Conservation (phyloP, 129 eudicot species). For the Tagetes erecta region DNA sequence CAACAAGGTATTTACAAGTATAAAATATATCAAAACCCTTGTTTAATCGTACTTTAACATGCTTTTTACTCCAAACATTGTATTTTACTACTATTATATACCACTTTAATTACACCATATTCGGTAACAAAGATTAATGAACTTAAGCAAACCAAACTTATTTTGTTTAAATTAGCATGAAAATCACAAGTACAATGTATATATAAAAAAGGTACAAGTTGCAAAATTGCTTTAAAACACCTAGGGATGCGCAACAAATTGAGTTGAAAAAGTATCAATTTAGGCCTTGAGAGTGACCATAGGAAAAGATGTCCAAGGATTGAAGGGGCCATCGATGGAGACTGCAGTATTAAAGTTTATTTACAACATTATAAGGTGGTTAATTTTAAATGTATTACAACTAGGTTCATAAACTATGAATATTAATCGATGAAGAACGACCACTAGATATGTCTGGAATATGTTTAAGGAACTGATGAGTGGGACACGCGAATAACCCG, state of each 20-base stretch:
- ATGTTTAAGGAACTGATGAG: too few species aligned
- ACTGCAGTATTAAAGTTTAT: not conserved
- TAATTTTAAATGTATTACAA: not conserved
- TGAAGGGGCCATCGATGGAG: constrained; percentile 16
- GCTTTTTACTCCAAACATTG: too few species aligned
- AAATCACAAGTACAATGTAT: not conserved
- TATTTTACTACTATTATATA: too few species aligned
- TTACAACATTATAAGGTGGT: not conserved
- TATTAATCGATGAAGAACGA: too few species aligned
- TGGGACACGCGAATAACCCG: too few species aligned
- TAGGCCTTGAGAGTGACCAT: constrained; percentile 17
- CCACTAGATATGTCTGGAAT: too few species aligned
- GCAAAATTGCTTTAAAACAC: constrained; percentile 15
- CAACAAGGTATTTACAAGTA: too few species aligned
- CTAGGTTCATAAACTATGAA: too few species aligned
- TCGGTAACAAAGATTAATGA: too few species aligned
- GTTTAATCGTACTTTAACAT: too few species aligned
- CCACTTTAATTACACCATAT: too few species aligned
- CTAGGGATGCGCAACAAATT: constrained; percentile 18
- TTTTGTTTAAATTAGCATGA: not conserved
- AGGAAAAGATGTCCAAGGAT: not conserved
- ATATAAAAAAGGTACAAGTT: not conserved
- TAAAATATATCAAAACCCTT: too few species aligned
- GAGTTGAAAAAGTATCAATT: constrained; percentile 4
- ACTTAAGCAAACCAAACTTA: not conserved